phyloP scores from a whole-genome alignment of 2,329 filamentous ascomycete species.

The Nannizzia gypsea region DNA sequence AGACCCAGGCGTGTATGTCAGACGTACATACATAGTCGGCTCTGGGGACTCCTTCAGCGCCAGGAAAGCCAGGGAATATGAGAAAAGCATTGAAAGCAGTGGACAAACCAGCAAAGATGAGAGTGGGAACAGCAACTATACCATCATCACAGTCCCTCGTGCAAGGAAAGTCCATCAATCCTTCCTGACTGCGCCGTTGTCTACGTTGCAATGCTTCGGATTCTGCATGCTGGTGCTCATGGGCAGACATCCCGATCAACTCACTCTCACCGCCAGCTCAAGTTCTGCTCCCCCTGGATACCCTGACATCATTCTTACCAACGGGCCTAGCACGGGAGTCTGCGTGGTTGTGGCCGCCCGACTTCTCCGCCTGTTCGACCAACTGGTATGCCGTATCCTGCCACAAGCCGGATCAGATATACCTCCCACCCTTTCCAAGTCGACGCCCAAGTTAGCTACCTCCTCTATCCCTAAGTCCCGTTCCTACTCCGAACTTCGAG shows the following conservation, averaged over 20 bases:
- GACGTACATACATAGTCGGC: slow-evolving; percentile 72
- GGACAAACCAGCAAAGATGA: neutral
- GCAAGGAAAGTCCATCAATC: slow-evolving; percentile 75
- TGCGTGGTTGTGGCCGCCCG: slow-evolving; percentile 53
- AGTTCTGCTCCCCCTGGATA: slow-evolving; percentile 25
- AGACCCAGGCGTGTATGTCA: slow-evolving; percentile 39
- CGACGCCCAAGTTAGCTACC: slow-evolving; percentile 4
- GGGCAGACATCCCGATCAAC: slow-evolving; percentile 27
- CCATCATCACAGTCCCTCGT: slow-evolving; percentile 57
- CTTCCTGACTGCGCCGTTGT: slow-evolving; percentile 59
- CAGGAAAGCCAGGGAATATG: slow-evolving; percentile 52
- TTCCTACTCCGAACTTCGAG: slow-evolving; percentile 17
- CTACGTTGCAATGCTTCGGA: slow-evolving; percentile 53
- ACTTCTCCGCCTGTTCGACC: slow-evolving; percentile 43
- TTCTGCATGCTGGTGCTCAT: slow-evolving; percentile 48
- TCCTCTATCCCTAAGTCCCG: neutral
- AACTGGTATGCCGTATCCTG: slow-evolving; percentile 10
- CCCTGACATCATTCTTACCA: slow-evolving; percentile 69
- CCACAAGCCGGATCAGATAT: slow-evolving; percentile 9
- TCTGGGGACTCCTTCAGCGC: slow-evolving; percentile 64
- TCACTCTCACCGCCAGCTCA: slow-evolving; percentile 18
- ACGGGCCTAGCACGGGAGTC: slow-evolving; percentile 80
- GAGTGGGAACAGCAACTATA: slow-evolving; percentile 32
- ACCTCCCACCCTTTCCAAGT: slow-evolving; percentile 4
- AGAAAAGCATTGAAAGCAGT: slow-evolving; percentile 25